Base-by-base conservation (phyloP, 2,329 filamentous ascomycete species). In the Didymosphaeria variabile region DNA sequence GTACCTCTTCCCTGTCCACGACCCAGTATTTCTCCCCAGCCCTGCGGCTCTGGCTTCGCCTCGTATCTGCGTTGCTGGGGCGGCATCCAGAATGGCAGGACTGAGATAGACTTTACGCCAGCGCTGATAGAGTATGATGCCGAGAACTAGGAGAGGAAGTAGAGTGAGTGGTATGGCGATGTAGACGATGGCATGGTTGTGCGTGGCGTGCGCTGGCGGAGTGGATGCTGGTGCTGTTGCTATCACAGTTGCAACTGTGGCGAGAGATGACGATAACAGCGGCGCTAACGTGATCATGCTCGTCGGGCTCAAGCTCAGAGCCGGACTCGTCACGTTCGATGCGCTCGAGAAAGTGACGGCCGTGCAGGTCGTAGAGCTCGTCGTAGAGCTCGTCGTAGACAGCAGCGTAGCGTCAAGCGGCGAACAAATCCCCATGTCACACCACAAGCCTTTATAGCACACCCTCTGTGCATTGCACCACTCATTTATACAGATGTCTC, bases 171-270 rank as follows among this genome's bases (percentile, higher is more conserved):
- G 42, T 6, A 45, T 45, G 7, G 19, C 2, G 7, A 45, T 45
- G 19, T 45, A 45, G 10, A 23, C 19, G 9, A 45, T 5, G 17
- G 15, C 15, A 9, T 17, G 42, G 8, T 45, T 45, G 19, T 23
- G n/a, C 5, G 42, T 21, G 19, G 42, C 12, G 42, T 19, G 19
- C 3, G 19, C n/a, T 3, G 42, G n/a, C 12, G 19, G 19, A 23
- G 42, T 1, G 13, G 9, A 1, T 15, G 34, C 31, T 3, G 38
- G 38, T 1, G 38, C 9, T 19, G 17, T 40, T 19, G 38, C 4
- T 1, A 15, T 4, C 4, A 2, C 5, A 3, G 38, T n/a, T n/a
- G 17, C 1, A 8, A 9, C 1, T n/a, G 17, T 7, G 17, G 4
- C 2, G 26, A 29, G 26, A 29, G 26, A 29, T 29, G 26, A 29